Evolutionary conservation across 306 rosid genomes (phyloP), one percentile per base, ranked within the genome.

Genomic region (Citrullus colocynthis): DNA sequence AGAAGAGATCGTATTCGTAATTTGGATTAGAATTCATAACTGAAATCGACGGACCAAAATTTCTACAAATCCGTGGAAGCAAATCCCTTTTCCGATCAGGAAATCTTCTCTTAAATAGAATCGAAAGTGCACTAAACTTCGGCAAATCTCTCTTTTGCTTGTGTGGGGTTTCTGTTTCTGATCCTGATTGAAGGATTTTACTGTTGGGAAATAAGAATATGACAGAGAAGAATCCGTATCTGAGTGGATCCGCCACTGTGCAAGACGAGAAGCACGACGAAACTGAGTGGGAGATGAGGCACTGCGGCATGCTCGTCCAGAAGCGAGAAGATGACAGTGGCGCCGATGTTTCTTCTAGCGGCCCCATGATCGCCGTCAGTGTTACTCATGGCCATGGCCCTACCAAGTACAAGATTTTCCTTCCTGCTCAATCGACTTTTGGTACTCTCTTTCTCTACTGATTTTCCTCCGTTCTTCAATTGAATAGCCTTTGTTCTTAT

Each of bases 291-390:
- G 88, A 79, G 82, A 55, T 79, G 82, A 80, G 85, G 76, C 88
- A 88, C 24, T 69, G 86, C 15, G 86, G 88, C 79, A 87, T 85
- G 88, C 62, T 83, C 20, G 85, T 83, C n/a, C 88, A 85, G 87
- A 83, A 61, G 83, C 88, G 81, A 16, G 88, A 49, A 36, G 86
- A 37, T 44, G 82, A 76, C 6, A 77, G 24, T 41, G 58, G 32
- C 45, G 56, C 67, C 51, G 82, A 21, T 20, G 80, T 80, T 72
- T 66, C 79, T 28, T 63, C 75, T 20, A 57, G 71, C 24, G 81
- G 80, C 12, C 83, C 89, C 11, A 71, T 32, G 80, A 83, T 88
- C 82, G 78, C 75, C 45, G 57, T 88, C 76, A 81, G 59, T 71
- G 86, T 85, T 82, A 76, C 66, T 20, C 86, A 83, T 12, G 86